Evolutionary conservation across 768 basidiomycete genomes (phyloP).

Genomic region (Infundibulicybe gibba): DNA sequence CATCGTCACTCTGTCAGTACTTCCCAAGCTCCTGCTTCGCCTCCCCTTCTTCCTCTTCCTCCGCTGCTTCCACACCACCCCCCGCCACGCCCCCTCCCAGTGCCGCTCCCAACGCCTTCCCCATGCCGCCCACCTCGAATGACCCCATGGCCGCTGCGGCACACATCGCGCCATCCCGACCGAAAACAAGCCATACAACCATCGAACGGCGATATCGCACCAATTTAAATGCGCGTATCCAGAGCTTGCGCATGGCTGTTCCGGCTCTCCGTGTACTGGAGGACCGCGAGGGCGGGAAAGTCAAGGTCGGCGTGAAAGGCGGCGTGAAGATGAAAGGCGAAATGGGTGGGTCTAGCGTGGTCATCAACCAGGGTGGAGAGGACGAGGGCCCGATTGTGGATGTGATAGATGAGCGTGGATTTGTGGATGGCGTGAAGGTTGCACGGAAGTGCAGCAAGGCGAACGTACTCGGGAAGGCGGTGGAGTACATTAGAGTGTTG

Average conservation of each 20-base stretch:
- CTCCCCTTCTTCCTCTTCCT: constrained; percentile 20
- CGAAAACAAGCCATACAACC: constrained; percentile 89
- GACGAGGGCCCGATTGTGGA: constrained; percentile 32
- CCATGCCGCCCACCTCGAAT: constrained; percentile 8
- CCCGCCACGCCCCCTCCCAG: constrained; percentile 30
- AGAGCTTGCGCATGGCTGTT: constrained; percentile 74
- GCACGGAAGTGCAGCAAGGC: constrained; percentile 91
- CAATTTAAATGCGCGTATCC: constrained; percentile 84
- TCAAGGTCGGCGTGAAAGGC: constrained; percentile 43
- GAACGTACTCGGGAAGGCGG: constrained; percentile 85
- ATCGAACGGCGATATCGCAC: constrained; percentile 88
- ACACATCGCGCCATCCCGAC: constrained; percentile 29
- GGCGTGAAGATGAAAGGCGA: constrained; percentile 31
- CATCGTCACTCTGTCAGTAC: constrained; percentile 17
- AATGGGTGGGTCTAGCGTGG: constrained; percentile 17
- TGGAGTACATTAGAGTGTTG: constrained; percentile 87
- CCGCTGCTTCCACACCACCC: constrained; percentile 40
- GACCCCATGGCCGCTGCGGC: constrained; percentile 2
- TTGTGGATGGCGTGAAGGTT: constrained; percentile 89
- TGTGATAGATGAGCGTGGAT: constrained; percentile 78
- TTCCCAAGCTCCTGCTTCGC: constrained; percentile 8
- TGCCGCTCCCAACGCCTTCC: constrained; percentile 8
- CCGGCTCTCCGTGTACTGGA: constrained; percentile 82
- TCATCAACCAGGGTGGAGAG: no score
- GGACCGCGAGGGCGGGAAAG: constrained; percentile 46